Evolutionary conservation across 129 eudicot species (phyloP).

Genomic region (Saposhnikovia divaricata): DNA sequence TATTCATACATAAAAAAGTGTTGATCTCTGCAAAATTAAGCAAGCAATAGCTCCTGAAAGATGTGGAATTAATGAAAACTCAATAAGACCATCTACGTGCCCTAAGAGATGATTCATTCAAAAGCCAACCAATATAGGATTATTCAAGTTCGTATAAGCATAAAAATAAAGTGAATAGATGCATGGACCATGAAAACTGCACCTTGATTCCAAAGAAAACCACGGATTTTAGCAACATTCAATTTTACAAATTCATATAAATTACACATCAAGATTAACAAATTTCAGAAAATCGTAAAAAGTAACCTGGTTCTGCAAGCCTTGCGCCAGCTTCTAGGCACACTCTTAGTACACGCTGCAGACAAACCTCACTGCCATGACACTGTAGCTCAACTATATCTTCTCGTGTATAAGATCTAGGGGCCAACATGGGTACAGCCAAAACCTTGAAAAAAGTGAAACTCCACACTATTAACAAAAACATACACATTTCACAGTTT

Average conservation of each 20-base stretch:
- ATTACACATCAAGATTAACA: neutral
- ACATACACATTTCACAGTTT: neutral
- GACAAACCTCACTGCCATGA: constrained; percentile 89
- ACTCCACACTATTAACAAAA: neutral
- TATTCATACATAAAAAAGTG: neutral
- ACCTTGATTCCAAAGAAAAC: neutral
- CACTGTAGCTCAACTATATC: constrained; percentile 96
- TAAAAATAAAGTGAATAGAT: too few species aligned
- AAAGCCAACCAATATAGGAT: neutral
- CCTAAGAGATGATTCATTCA: neutral
- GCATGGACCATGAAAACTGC: neutral
- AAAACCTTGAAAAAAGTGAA: constrained; percentile 40
- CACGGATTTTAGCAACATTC: neutral
- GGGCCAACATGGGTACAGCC: constrained; percentile 87
- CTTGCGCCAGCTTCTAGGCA: constrained; percentile 92
- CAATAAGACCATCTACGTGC: neutral
- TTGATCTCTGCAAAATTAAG: neutral
- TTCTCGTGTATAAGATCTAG: constrained; percentile 93
- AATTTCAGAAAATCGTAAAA: neutral
- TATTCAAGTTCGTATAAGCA: neutral
- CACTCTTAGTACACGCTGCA: constrained; percentile 81
- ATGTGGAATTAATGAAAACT: neutral
- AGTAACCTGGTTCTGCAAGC: constrained; percentile 92
- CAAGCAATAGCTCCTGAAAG: neutral
- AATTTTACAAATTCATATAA: neutral